These are phyloP conservation scores for Stachybotrys chlorohalonatus DNA, from an alignment of 2,329 filamentous ascomycete species.

Conservation along the genomic window DNA sequence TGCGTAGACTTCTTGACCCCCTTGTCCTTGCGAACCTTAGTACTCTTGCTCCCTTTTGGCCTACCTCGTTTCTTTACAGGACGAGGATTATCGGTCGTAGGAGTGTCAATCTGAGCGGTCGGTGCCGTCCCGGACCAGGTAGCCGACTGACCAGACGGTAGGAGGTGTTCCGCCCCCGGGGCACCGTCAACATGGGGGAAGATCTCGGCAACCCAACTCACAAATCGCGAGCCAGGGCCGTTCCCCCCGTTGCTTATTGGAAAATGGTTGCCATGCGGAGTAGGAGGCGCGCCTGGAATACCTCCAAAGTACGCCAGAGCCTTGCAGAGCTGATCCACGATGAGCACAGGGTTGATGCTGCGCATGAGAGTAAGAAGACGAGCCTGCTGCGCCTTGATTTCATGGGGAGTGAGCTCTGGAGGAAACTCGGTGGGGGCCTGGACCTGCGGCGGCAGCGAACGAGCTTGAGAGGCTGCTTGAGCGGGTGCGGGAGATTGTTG, in stretches of 20 bases:
- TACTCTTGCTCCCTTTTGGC: slow-evolving; percentile 43
- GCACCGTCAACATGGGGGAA: slow-evolving; percentile 35
- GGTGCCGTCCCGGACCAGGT: slow-evolving; percentile 1
- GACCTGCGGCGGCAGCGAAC: slow-evolving; percentile 1
- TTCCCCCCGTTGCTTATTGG: slow-evolving; percentile 47
- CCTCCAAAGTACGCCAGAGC: slow-evolving; percentile 56
- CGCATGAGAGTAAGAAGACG: slow-evolving; percentile 48
- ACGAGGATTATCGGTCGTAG: slow-evolving; percentile 3
- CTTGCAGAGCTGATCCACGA: slow-evolving; percentile 55
- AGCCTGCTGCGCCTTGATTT: slow-evolving; percentile 51
- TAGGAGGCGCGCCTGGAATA: slow-evolving; percentile 43
- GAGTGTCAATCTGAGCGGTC: slow-evolving; percentile 2
- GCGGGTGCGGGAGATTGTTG: not conserved
- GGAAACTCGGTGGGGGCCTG: not conserved
- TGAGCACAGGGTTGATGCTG: slow-evolving; percentile 42
- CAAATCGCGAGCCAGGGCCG: slow-evolving; percentile 47
- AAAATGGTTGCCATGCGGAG: slow-evolving; percentile 38
- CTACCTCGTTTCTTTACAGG: slow-evolving; percentile 39
- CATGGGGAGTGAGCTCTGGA: slow-evolving; percentile 23
- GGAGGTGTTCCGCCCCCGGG: slow-evolving; percentile 8
- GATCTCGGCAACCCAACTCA: slow-evolving; percentile 55
- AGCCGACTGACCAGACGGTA: not conserved
- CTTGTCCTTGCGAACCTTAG: slow-evolving; percentile 36
- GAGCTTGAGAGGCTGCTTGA: not conserved
- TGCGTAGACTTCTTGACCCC: slow-evolving; percentile 34